Conservation (phyloP, 176 grass and related monocot species). For the Puccinellia tenuiflora region DNA sequence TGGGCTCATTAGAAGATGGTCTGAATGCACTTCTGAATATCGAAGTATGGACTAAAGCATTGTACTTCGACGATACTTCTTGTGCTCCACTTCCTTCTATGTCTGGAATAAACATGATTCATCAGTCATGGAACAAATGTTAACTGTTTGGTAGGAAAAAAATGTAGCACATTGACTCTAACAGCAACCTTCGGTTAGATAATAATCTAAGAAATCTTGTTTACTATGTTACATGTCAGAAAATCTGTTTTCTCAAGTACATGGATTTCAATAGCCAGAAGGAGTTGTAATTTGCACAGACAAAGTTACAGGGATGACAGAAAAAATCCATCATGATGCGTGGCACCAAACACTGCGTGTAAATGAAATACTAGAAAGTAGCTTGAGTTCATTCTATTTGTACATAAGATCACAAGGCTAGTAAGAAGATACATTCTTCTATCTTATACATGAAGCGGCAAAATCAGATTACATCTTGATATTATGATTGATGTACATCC, state of each 20-base stretch:
- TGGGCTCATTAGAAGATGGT: constrained; percentile 92
- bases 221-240: constrained; percentile 5
- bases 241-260: neutral
- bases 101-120: constrained; percentile 3
- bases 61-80: neutral
- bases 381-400: neutral
- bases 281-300: neutral
- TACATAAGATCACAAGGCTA: neutral
- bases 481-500: neutral
- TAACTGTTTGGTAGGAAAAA: neutral
- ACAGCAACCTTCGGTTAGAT: constrained; percentile 1
- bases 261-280: constrained; percentile 9
- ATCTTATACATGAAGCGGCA: neutral
- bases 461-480: neutral
- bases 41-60: constrained; percentile 49
- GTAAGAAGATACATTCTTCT: neutral
- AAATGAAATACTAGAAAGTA: neutral
- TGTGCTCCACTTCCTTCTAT: neutral
- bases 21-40: constrained; percentile 93
- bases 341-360: neutral
- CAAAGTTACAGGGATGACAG: neutral
- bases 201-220: neutral
- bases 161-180: neutral
- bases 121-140: neutral
- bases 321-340: constrained; percentile 7